Base-by-base conservation (phyloP, 768 basidiomycete species). In the Leccinum subgranulosum region DNA sequence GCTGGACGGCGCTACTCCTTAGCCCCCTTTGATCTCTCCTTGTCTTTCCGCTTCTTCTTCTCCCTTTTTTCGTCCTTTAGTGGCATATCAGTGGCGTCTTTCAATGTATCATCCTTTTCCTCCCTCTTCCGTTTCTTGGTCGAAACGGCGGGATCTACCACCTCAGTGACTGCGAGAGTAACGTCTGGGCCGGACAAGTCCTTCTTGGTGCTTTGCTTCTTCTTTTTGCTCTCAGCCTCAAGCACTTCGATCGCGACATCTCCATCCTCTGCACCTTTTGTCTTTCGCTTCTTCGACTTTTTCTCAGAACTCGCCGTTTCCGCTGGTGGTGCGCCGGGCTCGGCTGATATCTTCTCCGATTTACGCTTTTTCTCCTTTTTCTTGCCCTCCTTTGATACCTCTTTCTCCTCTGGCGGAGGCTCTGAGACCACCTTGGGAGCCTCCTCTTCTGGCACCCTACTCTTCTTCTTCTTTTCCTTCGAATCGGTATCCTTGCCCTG, bases 211-310 rank as follows among this genome's bases (percentile, higher is more conserved):
- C 54, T 60, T 58, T 55, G 70, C 61, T 71, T 69, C 49, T 62
- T 57, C 54, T 70, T 70, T 65, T 71, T 67, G 34, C 58, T 52
- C 33, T 58, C 62, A 17, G 52, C 10, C n/a, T 41, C 39, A 10
- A 10, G 60, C 8, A 50, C 45, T 7, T 19, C 52, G 12, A 54
- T 57, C 21, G 23, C 36, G 34, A 55, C 57, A 29, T 60, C 65
- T 15, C 46, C 58, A 17, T 58, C 58, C 10, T 51, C 62, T 4
- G 9, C 31, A 14, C 53, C 48, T 49, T 60, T 55, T 64, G 66
- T 70, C 59, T 69, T 75, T 51, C 74, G 74, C 60, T 76, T 78
- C 58, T 73, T 77, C 39, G 64, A 66, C 59, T 67, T 67, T 28
- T 60, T 63, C 31, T 49, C 55, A 36, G 61, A 48, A 8, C 29